Percentiles rank a stretch among this genome's conserved stretches.
Conservation (phyloP, 208 protist genomes). For the Kentomonas sorsogonicus region DNA sequence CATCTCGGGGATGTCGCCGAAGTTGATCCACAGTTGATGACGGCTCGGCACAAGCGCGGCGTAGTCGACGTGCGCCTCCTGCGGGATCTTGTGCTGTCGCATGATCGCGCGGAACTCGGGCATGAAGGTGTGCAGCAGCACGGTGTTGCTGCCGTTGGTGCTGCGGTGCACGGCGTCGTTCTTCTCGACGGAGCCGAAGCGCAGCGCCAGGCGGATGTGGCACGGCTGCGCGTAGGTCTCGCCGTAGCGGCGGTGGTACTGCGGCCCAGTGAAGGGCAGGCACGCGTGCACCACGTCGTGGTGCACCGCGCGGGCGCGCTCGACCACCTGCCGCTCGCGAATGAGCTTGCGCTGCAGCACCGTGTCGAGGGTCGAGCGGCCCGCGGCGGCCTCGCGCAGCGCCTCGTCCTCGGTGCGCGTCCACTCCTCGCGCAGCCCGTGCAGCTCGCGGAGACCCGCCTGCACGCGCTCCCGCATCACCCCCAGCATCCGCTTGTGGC, state of each 20-base stretch:
- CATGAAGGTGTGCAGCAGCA: conserved; percentile 45
- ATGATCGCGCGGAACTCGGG: conserved; percentile 68
- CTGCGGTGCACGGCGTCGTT: not conserved
- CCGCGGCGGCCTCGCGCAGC: conserved; percentile 36
- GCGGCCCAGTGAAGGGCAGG: conserved; percentile 71
- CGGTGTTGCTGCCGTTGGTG: not conserved
- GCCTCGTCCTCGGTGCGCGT: conserved; percentile 50
- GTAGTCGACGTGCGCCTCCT: conserved; percentile 39
- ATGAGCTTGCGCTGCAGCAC: conserved; percentile 64
- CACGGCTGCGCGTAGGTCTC: conserved; percentile 85
- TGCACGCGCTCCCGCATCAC: conserved; percentile 62
- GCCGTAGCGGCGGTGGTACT: conserved; percentile 77
- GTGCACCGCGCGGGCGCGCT: conserved; percentile 56
- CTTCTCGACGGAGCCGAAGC: conserved; percentile 25
- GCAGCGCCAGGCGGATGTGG: conserved; percentile 69
- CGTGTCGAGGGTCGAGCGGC: conserved; percentile 31
- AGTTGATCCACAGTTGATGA: conserved; percentile 69
- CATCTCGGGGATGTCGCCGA: conserved; percentile 83
- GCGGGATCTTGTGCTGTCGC: conserved; percentile 45
- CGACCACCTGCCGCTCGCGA: conserved; percentile 59
- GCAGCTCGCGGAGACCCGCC: conserved; percentile 36
- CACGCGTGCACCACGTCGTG: conserved; percentile 64
- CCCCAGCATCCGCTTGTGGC: conserved; percentile 45
- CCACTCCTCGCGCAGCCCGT: conserved; percentile 36
- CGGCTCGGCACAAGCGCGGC: conserved; percentile 72